Conservation (phyloP, 768 basidiomycete species). For the Amanita brunnescens region DNA sequence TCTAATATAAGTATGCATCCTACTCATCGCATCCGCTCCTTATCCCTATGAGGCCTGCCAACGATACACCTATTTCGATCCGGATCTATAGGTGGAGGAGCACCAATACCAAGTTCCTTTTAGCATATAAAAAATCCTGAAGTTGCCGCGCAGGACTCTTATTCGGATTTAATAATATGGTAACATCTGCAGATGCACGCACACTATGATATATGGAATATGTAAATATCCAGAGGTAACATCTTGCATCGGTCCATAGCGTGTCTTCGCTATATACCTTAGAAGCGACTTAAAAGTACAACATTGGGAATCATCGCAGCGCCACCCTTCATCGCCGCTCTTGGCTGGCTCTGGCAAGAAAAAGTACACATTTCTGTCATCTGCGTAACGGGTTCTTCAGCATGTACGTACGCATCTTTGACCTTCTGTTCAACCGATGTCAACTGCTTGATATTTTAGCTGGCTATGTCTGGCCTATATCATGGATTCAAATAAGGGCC, state of each 20-base stretch:
- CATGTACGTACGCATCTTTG: slow-evolving; percentile 45
- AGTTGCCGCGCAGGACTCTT: no score
- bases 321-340: slow-evolving; percentile 54
- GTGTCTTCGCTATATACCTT: not conserved
- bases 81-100: slow-evolving; percentile 93
- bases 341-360: slow-evolving; percentile 67
- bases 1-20: no score
- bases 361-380: slow-evolving; percentile 58
- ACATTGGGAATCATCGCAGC: slow-evolving; percentile 47
- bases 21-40: no score
- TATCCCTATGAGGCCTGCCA: no score
- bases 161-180: slow-evolving; percentile 62
- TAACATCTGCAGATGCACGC: slow-evolving; percentile 67
- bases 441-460: not conserved
- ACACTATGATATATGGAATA: slow-evolving; percentile 54
- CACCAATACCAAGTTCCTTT: no score
- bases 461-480: slow-evolving; percentile 67
- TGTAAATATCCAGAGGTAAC: slow-evolving; percentile 64
- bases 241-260: not conserved
- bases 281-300: slow-evolving; percentile 71
- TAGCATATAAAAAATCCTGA: no score
- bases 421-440: not conserved
- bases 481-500: slow-evolving; percentile 79
- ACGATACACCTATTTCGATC: no score
- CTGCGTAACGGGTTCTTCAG: slow-evolving; percentile 68